A percentile compares a stretch with the other conserved stretches of the same genome.
These are phyloP conservation scores for Fusarium penzigii DNA, from an alignment of 2,329 filamentous ascomycete species.

Conservation along the genomic window DNA sequence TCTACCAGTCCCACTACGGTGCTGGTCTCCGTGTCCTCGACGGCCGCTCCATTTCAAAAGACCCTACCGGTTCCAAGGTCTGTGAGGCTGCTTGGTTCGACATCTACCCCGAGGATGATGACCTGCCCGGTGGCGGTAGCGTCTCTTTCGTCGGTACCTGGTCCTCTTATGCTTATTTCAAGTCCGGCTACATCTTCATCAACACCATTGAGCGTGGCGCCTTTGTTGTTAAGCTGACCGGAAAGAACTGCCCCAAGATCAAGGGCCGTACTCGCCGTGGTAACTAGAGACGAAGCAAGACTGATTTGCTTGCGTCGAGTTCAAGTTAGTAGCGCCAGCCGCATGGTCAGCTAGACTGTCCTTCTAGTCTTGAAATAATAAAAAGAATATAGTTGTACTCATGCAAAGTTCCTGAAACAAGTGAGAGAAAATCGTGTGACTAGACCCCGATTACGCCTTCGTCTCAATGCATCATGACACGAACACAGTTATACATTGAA, in stretches of 20 bases:
- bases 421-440: too few species aligned
- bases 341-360: neutral
- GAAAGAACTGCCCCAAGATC: slow-evolving; percentile 12
- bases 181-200: slow-evolving; percentile 50
- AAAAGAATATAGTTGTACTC: too few species aligned
- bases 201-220: slow-evolving; percentile 55
- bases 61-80: slow-evolving; percentile 47
- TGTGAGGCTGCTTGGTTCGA: slow-evolving; percentile 52
- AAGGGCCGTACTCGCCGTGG: neutral
- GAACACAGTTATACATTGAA: too few species aligned
- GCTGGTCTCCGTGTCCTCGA: slow-evolving; percentile 47
- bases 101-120: slow-evolving; percentile 52
- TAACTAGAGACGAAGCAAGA: neutral
- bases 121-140: slow-evolving; percentile 35
- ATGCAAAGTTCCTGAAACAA: too few species aligned
- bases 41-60: slow-evolving; percentile 35
- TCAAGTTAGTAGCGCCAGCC: neutral
- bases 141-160: slow-evolving; percentile 47
- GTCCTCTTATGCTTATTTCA: slow-evolving; percentile 51
- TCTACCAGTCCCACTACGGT: slow-evolving; percentile 53
- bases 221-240: slow-evolving; percentile 45
- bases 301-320: neutral
- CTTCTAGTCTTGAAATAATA: too few species aligned
- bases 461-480: too few species aligned
- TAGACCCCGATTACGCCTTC: too few species aligned